A percentile compares a stretch with the other conserved stretches of the same genome.
These are phyloP conservation scores for Termitomyces heimii DNA, from an alignment of 768 basidiomycete species.

Conservation along the genomic window DNA sequence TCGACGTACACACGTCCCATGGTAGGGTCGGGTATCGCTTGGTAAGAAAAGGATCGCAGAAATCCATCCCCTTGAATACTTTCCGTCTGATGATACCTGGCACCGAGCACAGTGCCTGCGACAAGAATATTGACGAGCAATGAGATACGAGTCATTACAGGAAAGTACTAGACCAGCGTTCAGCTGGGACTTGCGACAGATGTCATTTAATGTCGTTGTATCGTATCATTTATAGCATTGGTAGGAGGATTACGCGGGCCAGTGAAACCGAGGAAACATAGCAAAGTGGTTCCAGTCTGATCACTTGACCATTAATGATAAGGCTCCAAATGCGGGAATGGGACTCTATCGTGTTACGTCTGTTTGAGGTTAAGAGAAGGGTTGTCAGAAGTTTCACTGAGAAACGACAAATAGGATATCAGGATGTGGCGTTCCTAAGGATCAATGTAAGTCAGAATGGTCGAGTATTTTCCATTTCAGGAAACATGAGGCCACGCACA, in stretches of 20 bases:
- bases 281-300: background rate
- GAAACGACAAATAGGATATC: background rate
- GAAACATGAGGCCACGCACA: background rate
- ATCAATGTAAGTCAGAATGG: background rate
- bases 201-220: too few relatives aligned
- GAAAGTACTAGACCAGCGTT: background rate
- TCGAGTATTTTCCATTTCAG: background rate
- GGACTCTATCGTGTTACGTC: too few relatives aligned
- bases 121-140: background rate
- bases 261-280: background rate
- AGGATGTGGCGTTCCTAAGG: background rate
- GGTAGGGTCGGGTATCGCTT: conserved; percentile 1
- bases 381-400: background rate
- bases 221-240: background rate
- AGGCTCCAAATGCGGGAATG: background rate
- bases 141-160: background rate
- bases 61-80: background rate
- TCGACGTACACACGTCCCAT: conserved; percentile 2
- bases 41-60: background rate
- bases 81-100: background rate
- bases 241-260: background rate
- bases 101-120: background rate
- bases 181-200: background rate
- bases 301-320: background rate
- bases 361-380: background rate